Evolutionary conservation across 2,329 filamentous ascomycete genomes (phyloP).

Genomic region (Sporothrix inflata): DNA sequence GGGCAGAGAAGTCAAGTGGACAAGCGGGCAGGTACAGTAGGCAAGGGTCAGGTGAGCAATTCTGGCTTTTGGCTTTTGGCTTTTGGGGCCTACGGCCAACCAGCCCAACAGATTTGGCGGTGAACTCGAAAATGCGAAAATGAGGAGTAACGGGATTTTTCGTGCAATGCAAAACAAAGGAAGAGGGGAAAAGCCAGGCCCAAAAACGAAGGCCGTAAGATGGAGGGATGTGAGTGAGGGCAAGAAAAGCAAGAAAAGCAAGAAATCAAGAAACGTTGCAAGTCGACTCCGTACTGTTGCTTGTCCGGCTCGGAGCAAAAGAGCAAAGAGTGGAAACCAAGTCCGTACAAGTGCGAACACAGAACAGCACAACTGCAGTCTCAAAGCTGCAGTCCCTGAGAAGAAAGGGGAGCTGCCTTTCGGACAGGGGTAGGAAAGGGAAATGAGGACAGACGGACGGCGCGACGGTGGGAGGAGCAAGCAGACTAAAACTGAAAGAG

Average conservation of each 20-base stretch:
- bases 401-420: constrained; percentile 8
- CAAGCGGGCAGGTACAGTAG: constrained; percentile 9
- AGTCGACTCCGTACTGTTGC: neutral
- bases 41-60: constrained; percentile 29
- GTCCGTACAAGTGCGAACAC: neutral
- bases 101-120: constrained; percentile 28
- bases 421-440: constrained; percentile 15
- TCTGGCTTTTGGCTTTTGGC: neutral
- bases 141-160: neutral
- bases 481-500: constrained; percentile 18
- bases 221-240: neutral
- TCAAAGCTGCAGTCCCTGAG: neutral
- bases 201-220: neutral
- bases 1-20: neutral
- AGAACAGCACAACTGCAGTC: neutral
- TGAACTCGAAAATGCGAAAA: constrained; percentile 23
- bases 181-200: neutral
- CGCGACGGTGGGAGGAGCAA: neutral
- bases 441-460: constrained; percentile 18
- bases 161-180: neutral
- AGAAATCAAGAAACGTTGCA: neutral
- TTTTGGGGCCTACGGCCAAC: neutral
- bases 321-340: neutral
- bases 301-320: neutral
- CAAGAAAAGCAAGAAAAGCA: neutral